Percentiles rank a stretch among this genome's conserved stretches.
Conservation (phyloP, 345 rosid genomes). For the Rhodamnia rubescens region DNA sequence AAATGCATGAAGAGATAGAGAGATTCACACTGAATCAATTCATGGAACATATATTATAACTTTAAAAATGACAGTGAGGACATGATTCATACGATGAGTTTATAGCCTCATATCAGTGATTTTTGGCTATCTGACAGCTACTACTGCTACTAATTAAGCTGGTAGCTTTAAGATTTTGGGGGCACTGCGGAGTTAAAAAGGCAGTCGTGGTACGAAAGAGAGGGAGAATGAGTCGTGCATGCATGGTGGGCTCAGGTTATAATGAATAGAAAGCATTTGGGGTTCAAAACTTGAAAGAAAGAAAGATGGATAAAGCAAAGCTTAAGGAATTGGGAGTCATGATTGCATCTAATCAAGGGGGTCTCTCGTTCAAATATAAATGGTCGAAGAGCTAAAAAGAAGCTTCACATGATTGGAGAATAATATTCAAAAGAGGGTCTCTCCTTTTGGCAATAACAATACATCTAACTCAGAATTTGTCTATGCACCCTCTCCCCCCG, state of each 20-base stretch:
- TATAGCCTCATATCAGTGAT: neutral
- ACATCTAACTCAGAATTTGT: neutral
- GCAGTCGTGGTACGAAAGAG: neutral
- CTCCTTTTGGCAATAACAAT: neutral
- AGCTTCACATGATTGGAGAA: neutral
- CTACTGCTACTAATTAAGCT: neutral
- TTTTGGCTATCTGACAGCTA: neutral
- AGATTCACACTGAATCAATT: neutral
- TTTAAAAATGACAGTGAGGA: neutral
- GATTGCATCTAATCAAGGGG: conserved; percentile 1
- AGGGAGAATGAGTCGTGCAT: neutral
- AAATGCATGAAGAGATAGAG: neutral
- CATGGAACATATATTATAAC: neutral
- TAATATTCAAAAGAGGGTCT: neutral
- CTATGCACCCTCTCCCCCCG: neutral
- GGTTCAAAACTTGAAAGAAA: neutral
- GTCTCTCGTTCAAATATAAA: neutral
- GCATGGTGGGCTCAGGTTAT: neutral
- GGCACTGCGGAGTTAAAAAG: neutral
- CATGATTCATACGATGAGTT: neutral
- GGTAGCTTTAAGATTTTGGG: neutral
- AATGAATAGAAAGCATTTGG: neutral
- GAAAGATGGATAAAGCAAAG: neutral
- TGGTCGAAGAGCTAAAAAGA: neutral
- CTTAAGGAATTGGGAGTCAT: neutral